phyloP scores from a whole-genome alignment of 2,329 filamentous ascomycete species.

The Dichotomopilus funicola region DNA sequence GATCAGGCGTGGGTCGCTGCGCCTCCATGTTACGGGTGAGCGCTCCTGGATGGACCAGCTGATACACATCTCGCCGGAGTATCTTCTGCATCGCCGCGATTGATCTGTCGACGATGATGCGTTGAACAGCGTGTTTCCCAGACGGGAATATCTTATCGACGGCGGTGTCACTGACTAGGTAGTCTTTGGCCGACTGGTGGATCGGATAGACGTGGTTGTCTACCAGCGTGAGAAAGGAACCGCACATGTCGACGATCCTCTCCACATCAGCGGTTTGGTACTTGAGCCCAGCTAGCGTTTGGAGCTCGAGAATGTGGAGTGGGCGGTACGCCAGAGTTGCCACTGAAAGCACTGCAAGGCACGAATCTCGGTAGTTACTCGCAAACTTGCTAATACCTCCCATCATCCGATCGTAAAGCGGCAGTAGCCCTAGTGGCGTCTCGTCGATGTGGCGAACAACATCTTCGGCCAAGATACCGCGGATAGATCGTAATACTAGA shows the following conservation, averaged over 20 bases:
- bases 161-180: conserved; percentile 3
- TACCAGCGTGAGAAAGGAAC: neutral
- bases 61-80: conserved; percentile 23
- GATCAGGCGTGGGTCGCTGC: conserved; percentile 13
- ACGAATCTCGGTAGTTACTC: neutral
- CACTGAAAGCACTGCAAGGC: neutral
- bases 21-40: conserved; percentile 2
- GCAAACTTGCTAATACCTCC: neutral
- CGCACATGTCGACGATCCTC: neutral
- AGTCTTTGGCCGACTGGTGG: conserved; percentile 10
- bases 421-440: neutral
- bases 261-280: neutral
- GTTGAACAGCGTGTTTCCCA: neutral
- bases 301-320: neutral
- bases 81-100: conserved; percentile 11
- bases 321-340: neutral
- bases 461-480: neutral
- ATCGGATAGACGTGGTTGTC: neutral
- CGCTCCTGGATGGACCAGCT: conserved; percentile 7
- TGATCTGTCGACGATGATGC: conserved; percentile 12
- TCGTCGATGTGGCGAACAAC: neutral
- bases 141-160: conserved; percentile 7
- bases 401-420: neutral
- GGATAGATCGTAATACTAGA: neutral
- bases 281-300: neutral